Evolutionary conservation across 169 alveolate species (phyloP).

Genomic region (Miamiensis avidus): DNA sequence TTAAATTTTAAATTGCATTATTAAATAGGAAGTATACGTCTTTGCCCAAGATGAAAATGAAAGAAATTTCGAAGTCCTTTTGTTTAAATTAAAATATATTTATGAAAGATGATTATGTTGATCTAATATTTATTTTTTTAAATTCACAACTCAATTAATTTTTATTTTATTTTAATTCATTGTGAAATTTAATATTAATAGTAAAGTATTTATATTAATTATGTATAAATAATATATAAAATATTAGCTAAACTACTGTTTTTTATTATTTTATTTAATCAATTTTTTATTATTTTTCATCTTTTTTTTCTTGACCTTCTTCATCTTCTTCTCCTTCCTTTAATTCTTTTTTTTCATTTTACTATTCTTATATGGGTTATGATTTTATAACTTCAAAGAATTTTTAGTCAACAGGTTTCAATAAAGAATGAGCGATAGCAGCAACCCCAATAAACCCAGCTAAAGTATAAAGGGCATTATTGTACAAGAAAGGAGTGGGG

Average conservation of each 20-base stretch:
- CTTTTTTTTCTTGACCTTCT: background rate
- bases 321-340: background rate
- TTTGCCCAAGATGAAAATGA: background rate
- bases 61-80: background rate
- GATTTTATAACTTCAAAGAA: background rate
- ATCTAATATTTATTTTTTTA: too few relatives aligned
- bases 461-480: background rate
- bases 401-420: background rate
- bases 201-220: too few relatives aligned
- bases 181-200: too few relatives aligned
- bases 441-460: background rate
- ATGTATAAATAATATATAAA: too few relatives aligned
- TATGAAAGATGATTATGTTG: background rate
- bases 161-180: too few relatives aligned
- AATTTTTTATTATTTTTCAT: too few relatives aligned
- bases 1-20: too few relatives aligned
- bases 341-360: background rate
- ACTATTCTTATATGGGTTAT: too few relatives aligned
- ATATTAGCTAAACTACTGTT: too few relatives aligned
- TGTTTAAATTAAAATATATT: too few relatives aligned
- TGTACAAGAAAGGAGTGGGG: background rate
- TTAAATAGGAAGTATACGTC: background rate
- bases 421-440: background rate
- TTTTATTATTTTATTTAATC: too few relatives aligned
- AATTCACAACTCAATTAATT: too few relatives aligned